Evolutionary conservation across 805 yeast genomes (phyloP), one percentile per base, ranked within the genome.

Genomic region (Brettanomyces bruxellensis): DNA sequence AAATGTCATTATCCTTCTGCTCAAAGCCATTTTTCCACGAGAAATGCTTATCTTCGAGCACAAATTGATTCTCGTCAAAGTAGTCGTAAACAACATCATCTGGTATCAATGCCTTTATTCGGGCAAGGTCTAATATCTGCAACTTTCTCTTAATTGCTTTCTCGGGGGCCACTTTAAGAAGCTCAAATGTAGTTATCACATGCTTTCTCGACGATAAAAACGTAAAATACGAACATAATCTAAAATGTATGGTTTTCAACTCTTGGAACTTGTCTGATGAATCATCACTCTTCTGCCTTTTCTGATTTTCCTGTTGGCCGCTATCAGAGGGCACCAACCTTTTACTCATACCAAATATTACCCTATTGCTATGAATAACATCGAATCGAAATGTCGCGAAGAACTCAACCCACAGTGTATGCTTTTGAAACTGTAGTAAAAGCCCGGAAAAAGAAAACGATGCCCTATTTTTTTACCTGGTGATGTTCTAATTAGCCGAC

Each of bases 21-120:
- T 76, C 69, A 44, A 68, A 80, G 3, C 84, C 85, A 42, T 72
- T 73, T 48, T 51, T 56, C 70, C 68, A 63, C 18, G 62, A 63
- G 47, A 68, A 62, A 37, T 72, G 70, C 46, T 69, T 69, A 44
- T 74, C 77, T 8, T 66, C 71, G 39, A 72, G 59, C 13, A 71
- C 68, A 34, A 73, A 64, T 46, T 66, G 90, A 55, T 83, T 82
- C 58, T 83, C 88, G 60, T 90, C 96, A 40, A 84, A 80, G 59
- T 86, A 90, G 44, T 79, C 85, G 55, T 81, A 81, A 2, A 79
- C 66, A 11, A 86, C 76, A 43, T 85, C 91, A 25, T 74, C 67
- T 0, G 95, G 95, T 1, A 86, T 60, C 6, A 89, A 56, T 7
- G 67, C 72, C 40, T 71, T 75, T 32, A 90, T 71, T 47, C 72